Evolutionary conservation across 2,329 filamentous ascomycete species (phyloP).

Genomic region (Bipolaris cookei): DNA sequence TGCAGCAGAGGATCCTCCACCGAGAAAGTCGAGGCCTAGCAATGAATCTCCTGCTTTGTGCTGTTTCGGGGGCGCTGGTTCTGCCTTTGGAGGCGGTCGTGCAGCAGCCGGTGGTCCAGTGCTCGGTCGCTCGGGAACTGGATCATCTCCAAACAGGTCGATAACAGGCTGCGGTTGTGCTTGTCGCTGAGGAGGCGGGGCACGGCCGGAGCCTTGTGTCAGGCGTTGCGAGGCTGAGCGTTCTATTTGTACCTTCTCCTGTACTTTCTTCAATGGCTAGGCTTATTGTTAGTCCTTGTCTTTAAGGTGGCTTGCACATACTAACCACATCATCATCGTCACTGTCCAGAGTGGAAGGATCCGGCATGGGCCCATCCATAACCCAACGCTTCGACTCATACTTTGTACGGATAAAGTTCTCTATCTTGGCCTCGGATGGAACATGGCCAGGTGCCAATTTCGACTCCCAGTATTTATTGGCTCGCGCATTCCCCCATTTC

Average conservation of each 20-base stretch:
- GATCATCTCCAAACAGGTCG: slow-evolving; percentile 84
- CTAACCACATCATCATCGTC: slow-evolving; percentile 80
- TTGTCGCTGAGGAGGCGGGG: slow-evolving; percentile 36
- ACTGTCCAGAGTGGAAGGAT: slow-evolving; percentile 83
- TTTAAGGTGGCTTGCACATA: slow-evolving; percentile 50
- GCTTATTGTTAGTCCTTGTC: slow-evolving; percentile 16
- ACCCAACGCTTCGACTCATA: slow-evolving; percentile 99
- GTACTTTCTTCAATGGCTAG: slow-evolving; percentile 69
- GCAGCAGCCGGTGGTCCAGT: slow-evolving; percentile 68
- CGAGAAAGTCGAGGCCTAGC: slow-evolving; percentile 91
- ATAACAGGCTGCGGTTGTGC: slow-evolving; percentile 53
- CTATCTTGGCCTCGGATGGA: slow-evolving; percentile 96
- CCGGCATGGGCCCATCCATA: slow-evolving; percentile 96
- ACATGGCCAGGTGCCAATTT: slow-evolving; percentile 91
- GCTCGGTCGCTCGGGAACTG: slow-evolving; percentile 71
- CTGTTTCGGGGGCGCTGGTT: slow-evolving; percentile 63
- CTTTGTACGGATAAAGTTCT: slow-evolving; percentile 99
- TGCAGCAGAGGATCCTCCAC: slow-evolving; percentile 71
- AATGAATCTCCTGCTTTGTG: slow-evolving; percentile 84
- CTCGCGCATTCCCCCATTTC: slow-evolving; percentile 93
- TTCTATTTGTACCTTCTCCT: slow-evolving; percentile 73
- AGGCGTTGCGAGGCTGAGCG: slow-evolving; percentile 63
- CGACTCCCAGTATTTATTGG: slow-evolving; percentile 98
- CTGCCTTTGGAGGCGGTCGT: slow-evolving; percentile 67
- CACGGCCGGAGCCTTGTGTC: slow-evolving; percentile 40